These are phyloP conservation scores for Saraca asoca DNA, from an alignment of 331 rosid genomes.

Conservation along the genomic window DNA sequence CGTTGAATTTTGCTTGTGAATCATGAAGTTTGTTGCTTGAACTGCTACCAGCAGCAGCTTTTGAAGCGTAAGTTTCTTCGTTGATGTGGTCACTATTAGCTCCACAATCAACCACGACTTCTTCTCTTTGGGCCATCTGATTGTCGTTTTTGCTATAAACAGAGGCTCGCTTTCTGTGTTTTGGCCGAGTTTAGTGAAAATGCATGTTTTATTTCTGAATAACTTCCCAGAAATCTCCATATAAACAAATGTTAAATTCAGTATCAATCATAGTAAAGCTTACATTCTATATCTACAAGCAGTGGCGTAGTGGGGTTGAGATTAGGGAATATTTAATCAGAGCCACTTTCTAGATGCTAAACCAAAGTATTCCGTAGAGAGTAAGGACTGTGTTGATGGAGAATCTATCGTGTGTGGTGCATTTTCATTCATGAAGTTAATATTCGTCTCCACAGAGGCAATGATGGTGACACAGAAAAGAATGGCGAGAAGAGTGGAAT, in stretches of 20 bases:
- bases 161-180: neutral
- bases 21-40: neutral
- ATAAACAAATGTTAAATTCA: neutral
- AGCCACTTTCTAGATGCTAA: neutral
- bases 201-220: neutral
- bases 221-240: neutral
- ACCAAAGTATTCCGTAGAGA: neutral
- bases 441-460: neutral
- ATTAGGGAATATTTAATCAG: neutral
- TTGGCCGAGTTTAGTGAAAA: neutral
- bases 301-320: neutral
- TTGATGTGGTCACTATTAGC: neutral
- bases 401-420: neutral
- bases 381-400: neutral
- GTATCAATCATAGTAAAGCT: neutral
- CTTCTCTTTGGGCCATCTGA: constrained; percentile 24
- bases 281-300: neutral
- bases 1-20: neutral
- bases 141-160: neutral
- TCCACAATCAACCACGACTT: constrained; percentile 22
- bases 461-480: neutral
- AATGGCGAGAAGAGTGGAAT: neutral
- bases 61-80: neutral
- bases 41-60: neutral
- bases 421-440: neutral